phyloP scores from a whole-genome alignment of 2,329 filamentous ascomycete species.

The Calonectria hawksworthii region DNA sequence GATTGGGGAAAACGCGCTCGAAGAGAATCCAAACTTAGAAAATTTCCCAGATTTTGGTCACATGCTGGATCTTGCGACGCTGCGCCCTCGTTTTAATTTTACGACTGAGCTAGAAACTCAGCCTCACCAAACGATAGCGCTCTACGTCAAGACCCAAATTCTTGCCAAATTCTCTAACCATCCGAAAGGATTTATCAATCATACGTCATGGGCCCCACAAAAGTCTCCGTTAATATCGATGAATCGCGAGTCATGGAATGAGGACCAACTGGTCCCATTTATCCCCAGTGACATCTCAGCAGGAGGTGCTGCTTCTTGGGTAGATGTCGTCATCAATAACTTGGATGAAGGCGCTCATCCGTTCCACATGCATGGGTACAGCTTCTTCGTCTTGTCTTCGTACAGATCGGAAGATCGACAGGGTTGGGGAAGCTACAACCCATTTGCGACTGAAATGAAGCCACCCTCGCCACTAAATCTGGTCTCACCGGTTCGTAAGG shows the following conservation, averaged over 20 bases:
- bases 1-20: neutral
- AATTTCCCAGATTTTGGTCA: neutral
- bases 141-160: neutral
- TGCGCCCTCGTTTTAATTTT: neutral
- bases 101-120: neutral
- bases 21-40: neutral
- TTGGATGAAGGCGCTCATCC: constrained; percentile 65
- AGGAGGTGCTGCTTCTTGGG: constrained; percentile 55
- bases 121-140: neutral
- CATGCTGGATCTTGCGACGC: neutral
- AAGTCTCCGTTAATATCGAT: neutral
- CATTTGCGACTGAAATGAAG: neutral
- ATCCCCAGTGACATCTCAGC: constrained; percentile 40
- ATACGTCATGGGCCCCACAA: constrained; percentile 1
- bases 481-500: neutral
- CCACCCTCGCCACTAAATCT: neutral
- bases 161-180: neutral
- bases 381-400: constrained; percentile 61
- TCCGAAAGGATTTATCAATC: constrained; percentile 11
- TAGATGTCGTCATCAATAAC: constrained; percentile 71
- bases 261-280: constrained; percentile 7
- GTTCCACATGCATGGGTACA: constrained; percentile 71
- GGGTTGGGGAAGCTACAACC: constrained; percentile 13
- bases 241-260: neutral
- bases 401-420: neutral